Evolutionary conservation across 306 rosid genomes (phyloP).

Genomic region (Prosopis cineraria): DNA sequence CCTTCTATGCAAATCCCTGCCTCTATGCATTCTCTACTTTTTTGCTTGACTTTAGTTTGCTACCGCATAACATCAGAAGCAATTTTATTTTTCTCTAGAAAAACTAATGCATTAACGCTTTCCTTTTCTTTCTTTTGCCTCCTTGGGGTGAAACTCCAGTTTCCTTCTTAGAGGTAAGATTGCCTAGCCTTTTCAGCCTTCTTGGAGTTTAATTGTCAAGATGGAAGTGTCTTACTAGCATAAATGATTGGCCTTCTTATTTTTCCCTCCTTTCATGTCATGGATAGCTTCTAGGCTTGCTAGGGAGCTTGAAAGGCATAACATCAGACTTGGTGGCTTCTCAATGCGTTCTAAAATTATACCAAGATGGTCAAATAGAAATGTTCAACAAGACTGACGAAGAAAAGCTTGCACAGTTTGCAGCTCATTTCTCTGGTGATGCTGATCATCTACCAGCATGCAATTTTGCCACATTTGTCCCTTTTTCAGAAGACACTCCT

Average conservation of each 20-base stretch:
- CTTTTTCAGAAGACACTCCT: constrained; percentile 64
- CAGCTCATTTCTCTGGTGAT: constrained; percentile 64
- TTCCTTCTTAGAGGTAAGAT: constrained; percentile 93
- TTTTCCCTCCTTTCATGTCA: constrained; percentile 14
- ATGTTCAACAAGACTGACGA: constrained; percentile 60
- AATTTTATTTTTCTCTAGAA: neutral
- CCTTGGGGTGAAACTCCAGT: constrained; percentile 57
- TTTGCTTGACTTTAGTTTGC: neutral
- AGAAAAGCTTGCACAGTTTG: constrained; percentile 56
- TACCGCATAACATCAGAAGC: neutral
- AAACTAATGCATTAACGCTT: constrained; percentile 28
- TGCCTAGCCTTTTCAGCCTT: constrained; percentile 6
- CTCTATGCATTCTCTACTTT: constrained; percentile 23
- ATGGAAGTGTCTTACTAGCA: constrained; percentile 26
- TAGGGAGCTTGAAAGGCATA: constrained; percentile 78
- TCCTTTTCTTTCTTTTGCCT: constrained; percentile 32
- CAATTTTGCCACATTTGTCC: constrained; percentile 79
- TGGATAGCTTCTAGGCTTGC: constrained; percentile 69
- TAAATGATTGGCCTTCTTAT: constrained; percentile 20
- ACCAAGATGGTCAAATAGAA: constrained; percentile 67
- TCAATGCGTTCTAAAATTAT: constrained; percentile 63
- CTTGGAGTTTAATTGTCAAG: constrained; percentile 26
- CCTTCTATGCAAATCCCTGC: constrained; percentile 9
- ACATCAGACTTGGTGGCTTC: constrained; percentile 75
- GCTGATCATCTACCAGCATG: constrained; percentile 66